Conservation (phyloP, 129 eudicot species). For the Gnaphalium uliginosum region DNA sequence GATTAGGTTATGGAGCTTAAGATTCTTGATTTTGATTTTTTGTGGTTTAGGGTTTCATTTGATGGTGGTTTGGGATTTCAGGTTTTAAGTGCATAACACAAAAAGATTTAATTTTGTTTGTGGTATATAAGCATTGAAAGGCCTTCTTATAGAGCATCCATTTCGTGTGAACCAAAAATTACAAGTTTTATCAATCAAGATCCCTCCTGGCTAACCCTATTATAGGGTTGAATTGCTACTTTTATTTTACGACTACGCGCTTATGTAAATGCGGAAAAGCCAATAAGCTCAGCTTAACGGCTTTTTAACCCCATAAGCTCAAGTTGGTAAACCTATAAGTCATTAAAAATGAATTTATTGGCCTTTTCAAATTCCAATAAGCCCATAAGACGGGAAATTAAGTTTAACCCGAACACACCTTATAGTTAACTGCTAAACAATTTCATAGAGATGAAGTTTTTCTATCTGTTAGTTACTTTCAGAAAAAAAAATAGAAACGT, state of each 20-base stretch:
- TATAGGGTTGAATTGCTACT: neutral
- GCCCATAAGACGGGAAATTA: too few species aligned
- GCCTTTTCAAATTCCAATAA: too few species aligned
- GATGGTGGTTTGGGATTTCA: neutral
- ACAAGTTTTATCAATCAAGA: neutral
- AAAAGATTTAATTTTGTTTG: neutral
- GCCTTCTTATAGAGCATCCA: neutral
- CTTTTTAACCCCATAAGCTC: too few species aligned
- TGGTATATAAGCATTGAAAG: too few species aligned
- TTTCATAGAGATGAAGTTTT: neutral
- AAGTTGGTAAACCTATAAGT: too few species aligned
- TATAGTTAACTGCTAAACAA: neutral
- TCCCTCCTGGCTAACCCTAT: neutral
- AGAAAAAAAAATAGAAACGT: neutral
- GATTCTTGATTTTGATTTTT: constrained; percentile 17
- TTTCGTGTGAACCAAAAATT: too few species aligned
- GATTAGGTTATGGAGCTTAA: constrained; percentile 15
- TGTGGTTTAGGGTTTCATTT: constrained; percentile 37
- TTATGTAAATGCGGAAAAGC: too few species aligned
- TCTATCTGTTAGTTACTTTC: neutral
- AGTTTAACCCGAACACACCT: neutral
- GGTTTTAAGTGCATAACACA: neutral
- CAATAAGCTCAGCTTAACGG: too few species aligned
- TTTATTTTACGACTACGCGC: too few species aligned
- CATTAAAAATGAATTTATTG: too few species aligned